These are phyloP conservation scores for Athelia psychrophila DNA, from an alignment of 1,284 basidiomycete species.

Conservation along the genomic window DNA sequence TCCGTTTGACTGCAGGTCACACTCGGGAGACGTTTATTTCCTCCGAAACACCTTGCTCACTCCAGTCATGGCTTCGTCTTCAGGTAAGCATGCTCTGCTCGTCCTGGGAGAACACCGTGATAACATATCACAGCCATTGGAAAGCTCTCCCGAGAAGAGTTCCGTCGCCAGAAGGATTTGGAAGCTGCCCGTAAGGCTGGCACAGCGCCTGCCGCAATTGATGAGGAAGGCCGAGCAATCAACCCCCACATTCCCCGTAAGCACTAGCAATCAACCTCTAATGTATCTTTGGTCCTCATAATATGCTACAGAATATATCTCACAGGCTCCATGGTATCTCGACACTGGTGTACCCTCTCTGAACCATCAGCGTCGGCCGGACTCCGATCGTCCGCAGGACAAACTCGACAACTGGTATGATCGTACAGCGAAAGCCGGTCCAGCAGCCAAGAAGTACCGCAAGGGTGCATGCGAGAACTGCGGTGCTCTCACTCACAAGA, in stretches of 20 bases:
- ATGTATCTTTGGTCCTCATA: conserved; percentile 3
- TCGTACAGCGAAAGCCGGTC: conserved; percentile 82
- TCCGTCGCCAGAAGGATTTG: conserved; percentile 91
- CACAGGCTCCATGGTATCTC: conserved; percentile 98
- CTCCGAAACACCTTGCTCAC: background rate
- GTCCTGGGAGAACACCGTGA: background rate
- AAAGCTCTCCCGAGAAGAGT: conserved; percentile 92
- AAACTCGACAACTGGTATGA: conserved; percentile 93
- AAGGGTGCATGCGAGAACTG: conserved; percentile 99
- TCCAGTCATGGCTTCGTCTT: conserved; percentile 41
- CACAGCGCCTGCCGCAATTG: conserved; percentile 92
- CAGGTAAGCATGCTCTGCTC: conserved; percentile 32
- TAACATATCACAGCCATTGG: conserved; percentile 43
- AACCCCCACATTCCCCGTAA: conserved; percentile 97
- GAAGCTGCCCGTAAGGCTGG: conserved; percentile 97
- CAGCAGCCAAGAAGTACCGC: conserved; percentile 93
- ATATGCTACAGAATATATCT: conserved; percentile 71
- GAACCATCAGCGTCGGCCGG: conserved; percentile 87
- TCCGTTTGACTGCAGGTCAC: no score
- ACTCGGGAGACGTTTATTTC: no score
- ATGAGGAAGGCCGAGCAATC: conserved; percentile 92
- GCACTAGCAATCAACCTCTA: conserved; percentile 24
- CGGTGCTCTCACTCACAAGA: conserved; percentile 93
- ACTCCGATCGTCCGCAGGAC: conserved; percentile 60
- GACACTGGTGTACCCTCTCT: conserved; percentile 90